A percentile compares a stretch with the other conserved stretches of the same genome.
Evolutionary conservation across 192 early-diverging fungal species (phyloP).

Genomic region (Coemansia sp.): DNA sequence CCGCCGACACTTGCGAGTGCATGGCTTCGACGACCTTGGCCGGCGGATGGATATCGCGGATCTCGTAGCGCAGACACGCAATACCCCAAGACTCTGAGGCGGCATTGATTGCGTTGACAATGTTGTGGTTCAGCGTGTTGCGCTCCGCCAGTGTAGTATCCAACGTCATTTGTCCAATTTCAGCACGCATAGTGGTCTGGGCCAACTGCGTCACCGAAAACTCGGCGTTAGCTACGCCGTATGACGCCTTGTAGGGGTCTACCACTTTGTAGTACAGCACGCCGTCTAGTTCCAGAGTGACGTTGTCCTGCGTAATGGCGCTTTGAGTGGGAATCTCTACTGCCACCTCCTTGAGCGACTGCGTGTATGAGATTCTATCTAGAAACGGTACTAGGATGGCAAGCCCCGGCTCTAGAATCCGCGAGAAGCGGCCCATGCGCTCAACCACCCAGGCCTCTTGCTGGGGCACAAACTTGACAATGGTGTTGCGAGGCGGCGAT

Average conservation of each 20-base stretch:
- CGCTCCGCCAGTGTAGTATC: constrained; percentile 93
- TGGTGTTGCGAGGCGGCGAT: constrained; percentile 28
- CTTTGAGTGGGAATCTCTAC: constrained; percentile 86
- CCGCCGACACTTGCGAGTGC: constrained; percentile 97
- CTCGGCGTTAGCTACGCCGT: constrained; percentile 91
- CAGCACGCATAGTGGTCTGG: constrained; percentile 99
- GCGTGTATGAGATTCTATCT: constrained; percentile 87
- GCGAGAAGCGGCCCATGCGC: constrained; percentile 84
- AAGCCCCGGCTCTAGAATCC: constrained; percentile 86
- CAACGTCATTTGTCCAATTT: constrained; percentile 97
- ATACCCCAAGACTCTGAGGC: constrained; percentile 96
- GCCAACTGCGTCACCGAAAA: constrained; percentile 95
- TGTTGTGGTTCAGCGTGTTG: constrained; percentile 86
- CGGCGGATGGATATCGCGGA: constrained; percentile 93
- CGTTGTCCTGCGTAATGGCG: constrained; percentile 96
- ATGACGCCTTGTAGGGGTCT: constrained; percentile 91
- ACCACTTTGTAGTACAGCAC: constrained; percentile 91
- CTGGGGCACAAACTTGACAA: constrained; percentile 97
- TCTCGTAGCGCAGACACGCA: constrained; percentile 91
- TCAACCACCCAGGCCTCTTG: constrained; percentile 98
- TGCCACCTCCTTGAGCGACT: constrained; percentile 91
- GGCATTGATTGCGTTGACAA: constrained; percentile 90
- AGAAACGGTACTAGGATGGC: constrained; percentile 85
- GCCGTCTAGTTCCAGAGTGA: constrained; percentile 92
- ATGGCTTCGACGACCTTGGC: constrained; percentile 91